These are phyloP conservation scores for Xylariaceae sp. DNA, from an alignment of 2,329 filamentous ascomycete genomes.

Conservation along the genomic window DNA sequence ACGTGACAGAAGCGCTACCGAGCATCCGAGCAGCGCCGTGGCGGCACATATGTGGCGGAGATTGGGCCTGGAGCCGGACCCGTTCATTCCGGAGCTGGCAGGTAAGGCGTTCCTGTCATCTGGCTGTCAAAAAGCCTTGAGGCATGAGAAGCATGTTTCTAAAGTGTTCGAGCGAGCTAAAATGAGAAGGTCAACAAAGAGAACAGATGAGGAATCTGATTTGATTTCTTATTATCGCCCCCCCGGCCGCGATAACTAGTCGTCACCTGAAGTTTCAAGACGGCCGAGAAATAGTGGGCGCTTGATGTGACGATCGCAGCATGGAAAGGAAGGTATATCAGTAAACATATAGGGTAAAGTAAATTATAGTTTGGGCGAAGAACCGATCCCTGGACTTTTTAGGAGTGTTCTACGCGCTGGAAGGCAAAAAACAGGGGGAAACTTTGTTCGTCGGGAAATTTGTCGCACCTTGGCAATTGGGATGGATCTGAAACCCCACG, in stretches of 20 bases:
- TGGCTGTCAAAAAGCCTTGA: neutral
- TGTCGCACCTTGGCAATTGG: conserved; percentile 15
- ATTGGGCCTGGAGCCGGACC: neutral
- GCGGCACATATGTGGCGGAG: conserved; percentile 17
- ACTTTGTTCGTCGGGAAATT: neutral
- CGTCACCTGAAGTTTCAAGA: neutral
- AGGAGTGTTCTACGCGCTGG: neutral
- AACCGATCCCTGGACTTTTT: neutral
- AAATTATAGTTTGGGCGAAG: neutral
- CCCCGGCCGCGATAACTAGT: neutral
- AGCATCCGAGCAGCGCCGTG: neutral
- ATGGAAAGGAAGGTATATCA: conserved; percentile 19
- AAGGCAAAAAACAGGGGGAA: neutral
- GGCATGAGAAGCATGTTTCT: neutral
- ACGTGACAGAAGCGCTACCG: neutral
- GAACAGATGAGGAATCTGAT: neutral
- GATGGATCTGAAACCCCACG: conserved; percentile 23
- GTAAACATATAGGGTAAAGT: conserved; percentile 1
- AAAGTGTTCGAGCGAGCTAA: conserved; percentile 6
- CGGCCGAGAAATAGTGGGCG: conserved; percentile 14
- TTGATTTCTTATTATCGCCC: neutral
- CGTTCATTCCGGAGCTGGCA: conserved; percentile 16
- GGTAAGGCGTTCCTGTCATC: neutral
- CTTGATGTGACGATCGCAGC: conserved; percentile 18
- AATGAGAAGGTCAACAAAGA: conserved; percentile 18